Conservation (phyloP, 352 stramenopile genomes). For the Phytophthora megakarya region DNA sequence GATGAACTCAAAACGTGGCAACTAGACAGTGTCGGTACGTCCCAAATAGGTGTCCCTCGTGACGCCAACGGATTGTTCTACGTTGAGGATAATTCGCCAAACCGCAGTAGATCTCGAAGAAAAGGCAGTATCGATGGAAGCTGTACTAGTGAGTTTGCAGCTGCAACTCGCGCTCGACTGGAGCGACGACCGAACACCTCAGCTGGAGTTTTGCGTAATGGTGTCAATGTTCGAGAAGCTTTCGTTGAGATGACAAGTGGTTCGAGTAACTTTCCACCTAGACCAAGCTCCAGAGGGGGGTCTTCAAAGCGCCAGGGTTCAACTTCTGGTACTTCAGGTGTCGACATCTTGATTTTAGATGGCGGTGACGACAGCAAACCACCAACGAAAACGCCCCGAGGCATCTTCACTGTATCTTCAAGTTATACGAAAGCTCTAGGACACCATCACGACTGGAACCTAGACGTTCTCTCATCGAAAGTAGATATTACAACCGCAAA, state of each 20-base stretch:
- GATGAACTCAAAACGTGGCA: slow-evolving; percentile 72
- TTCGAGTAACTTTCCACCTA: slow-evolving; percentile 6
- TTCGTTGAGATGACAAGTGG: slow-evolving; percentile 45
- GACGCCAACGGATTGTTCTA: slow-evolving; percentile 31
- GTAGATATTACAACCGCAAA: slow-evolving; percentile 53
- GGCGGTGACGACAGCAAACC: slow-evolving; percentile 49
- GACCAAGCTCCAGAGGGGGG: slow-evolving; percentile 21
- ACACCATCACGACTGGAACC: slow-evolving; percentile 55
- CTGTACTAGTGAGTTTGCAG: neutral
- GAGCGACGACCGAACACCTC: slow-evolving; percentile 60
- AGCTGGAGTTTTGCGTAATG: slow-evolving; percentile 49
- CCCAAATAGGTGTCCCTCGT: slow-evolving; percentile 43
- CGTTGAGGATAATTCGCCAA: slow-evolving; percentile 6
- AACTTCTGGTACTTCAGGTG: slow-evolving; percentile 20
- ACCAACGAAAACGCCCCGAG: slow-evolving; percentile 51
- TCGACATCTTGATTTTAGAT: slow-evolving; percentile 70
- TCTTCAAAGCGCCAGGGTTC: slow-evolving; percentile 20
- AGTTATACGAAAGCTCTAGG: slow-evolving; percentile 19
- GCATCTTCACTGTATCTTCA: slow-evolving; percentile 48
- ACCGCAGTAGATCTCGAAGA: slow-evolving; percentile 18
- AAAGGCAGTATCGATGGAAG: slow-evolving; percentile 35
- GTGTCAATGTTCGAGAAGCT: slow-evolving; percentile 48
- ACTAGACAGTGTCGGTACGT: slow-evolving; percentile 53
- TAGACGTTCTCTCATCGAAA: slow-evolving; percentile 59
- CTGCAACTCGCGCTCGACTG: slow-evolving; percentile 12